Evolutionary conservation across 306 rosid species (phyloP).

Genomic region (Biancaea sappan): DNA sequence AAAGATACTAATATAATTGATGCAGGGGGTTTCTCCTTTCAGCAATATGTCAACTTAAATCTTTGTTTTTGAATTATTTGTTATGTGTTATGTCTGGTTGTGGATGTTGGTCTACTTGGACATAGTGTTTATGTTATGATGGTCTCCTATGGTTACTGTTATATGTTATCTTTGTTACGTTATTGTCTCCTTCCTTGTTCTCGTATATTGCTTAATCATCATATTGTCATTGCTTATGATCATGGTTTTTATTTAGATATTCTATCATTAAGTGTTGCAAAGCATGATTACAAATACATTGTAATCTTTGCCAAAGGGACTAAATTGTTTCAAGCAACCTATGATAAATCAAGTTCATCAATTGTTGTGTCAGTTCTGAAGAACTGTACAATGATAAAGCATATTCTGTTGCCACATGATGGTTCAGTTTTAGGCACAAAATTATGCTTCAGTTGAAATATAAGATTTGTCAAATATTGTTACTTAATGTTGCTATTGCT

Average conservation of each 20-base stretch:
- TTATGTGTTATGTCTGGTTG: neutral
- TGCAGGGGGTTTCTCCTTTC: too few species aligned
- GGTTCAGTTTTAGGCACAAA: conserved; percentile 15
- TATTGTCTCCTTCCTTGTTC: neutral
- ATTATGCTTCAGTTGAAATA: conserved; percentile 16
- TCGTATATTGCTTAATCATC: neutral
- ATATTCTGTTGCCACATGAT: neutral
- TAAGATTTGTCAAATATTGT: conserved; percentile 19
- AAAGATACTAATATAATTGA: too few species aligned
- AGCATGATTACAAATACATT: neutral
- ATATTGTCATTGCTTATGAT: neutral
- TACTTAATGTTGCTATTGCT: conserved; percentile 21
- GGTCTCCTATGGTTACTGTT: neutral
- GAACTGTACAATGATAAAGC: neutral
- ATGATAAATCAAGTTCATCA: neutral
- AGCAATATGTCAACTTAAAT: too few species aligned
- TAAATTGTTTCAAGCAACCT: neutral
- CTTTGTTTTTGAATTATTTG: neutral
- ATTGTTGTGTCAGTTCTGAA: conserved; percentile 1
- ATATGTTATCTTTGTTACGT: neutral
- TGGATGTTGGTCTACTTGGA: neutral
- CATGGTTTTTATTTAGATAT: neutral
- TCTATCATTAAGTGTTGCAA: neutral
- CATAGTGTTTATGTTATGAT: neutral
- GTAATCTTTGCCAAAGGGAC: neutral